Evolutionary conservation across 2,329 filamentous ascomycete genomes (phyloP).

Genomic region (Phyllosticta capitalensis): DNA sequence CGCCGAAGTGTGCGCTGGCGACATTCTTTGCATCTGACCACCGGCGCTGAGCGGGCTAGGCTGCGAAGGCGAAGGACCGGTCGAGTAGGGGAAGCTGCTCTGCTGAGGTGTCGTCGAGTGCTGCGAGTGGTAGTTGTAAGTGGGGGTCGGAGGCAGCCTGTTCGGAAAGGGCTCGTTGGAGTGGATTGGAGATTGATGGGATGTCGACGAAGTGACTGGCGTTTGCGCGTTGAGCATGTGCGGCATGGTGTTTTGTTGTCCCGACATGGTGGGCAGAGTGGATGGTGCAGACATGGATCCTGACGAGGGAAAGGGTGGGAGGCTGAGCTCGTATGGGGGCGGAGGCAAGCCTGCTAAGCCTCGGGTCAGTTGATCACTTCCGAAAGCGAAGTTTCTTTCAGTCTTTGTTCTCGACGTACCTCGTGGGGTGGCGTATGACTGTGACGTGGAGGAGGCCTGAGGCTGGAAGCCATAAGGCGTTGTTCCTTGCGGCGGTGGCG

Average conservation of each 20-base stretch:
- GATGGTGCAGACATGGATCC: conserved; percentile 47
- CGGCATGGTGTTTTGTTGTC: conserved; percentile 37
- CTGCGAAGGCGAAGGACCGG: conserved; percentile 39
- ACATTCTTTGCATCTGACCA: conserved; percentile 41
- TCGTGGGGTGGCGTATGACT: conserved; percentile 27
- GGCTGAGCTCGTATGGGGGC: conserved; percentile 58
- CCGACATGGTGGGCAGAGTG: conserved; percentile 35
- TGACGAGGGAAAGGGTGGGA: conserved; percentile 54
- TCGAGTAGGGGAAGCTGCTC: conserved; percentile 38
- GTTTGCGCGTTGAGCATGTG: conserved; percentile 38
- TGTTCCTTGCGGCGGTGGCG: conserved; percentile 47
- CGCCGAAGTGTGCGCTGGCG: conserved; percentile 38
- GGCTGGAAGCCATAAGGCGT: conserved; percentile 46
- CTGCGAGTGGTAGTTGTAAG: conserved; percentile 51
- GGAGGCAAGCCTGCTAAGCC: conserved; percentile 50
- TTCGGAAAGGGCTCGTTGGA: conserved; percentile 48
- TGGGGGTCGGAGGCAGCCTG: conserved; percentile 49
- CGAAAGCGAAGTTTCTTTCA: conserved; percentile 1
- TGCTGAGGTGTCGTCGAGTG: conserved; percentile 43
- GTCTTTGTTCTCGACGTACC: conserved; percentile 32
- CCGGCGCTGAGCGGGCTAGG: conserved; percentile 40
- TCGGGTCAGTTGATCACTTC: conserved; percentile 5
- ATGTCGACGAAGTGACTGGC: conserved; percentile 28
- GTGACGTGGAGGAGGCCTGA: conserved; percentile 7
- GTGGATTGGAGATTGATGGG: conserved; percentile 43